Evolutionary conservation across 495 filamentous ascomycete genomes (phyloP), one percentile per base, ranked within the genome.

Genomic region (Podospora fimiseda): DNA sequence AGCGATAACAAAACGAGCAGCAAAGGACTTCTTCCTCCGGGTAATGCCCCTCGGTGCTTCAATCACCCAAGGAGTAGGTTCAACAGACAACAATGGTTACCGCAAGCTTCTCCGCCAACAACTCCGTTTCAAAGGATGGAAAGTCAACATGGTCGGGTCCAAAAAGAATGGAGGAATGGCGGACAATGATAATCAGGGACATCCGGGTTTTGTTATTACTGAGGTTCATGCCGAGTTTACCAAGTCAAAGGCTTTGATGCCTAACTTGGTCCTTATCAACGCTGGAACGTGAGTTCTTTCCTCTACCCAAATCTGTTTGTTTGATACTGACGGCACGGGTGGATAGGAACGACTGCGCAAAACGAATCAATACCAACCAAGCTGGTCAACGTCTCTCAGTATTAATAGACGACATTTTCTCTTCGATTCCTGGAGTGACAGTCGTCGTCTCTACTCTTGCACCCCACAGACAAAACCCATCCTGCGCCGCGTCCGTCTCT

Each of bases 41-140:
- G 60, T 79, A 16, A 59, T 79, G 60, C 71, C 75, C 1, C 62
- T 80, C 0, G 77, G 77, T 1, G 77, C 74, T 1, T 80, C 76
- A 3, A 77, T 80, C 48, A 79, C 75, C 2, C 56, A 60, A 21
- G 77, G 77, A 0, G 68, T 66, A 20, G 49, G 43, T 4, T 75
- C 71, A 0, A 58, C 50, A 0, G 70, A 74, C 53, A 55, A 56
- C 1, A 75, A 74, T 60, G 77, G 77, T 15, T 69, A 58, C 52
- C 55, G 62, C 24, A 60, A 71, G 43, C 44, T 51, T 43, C 63
- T 78, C 1, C 65, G 75, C 7, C 54, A 67, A 30, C 63, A 71
- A 47, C 58, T 75, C 2, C 64, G 69, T 14, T 68, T 58, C 44
- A 50, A 55, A 2, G 70, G 69, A 2, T 70, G 66, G 66, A 55